These are phyloP conservation scores for Thyridium curvatum DNA, from an alignment of 2,329 filamentous ascomycete genomes.

Conservation along the genomic window DNA sequence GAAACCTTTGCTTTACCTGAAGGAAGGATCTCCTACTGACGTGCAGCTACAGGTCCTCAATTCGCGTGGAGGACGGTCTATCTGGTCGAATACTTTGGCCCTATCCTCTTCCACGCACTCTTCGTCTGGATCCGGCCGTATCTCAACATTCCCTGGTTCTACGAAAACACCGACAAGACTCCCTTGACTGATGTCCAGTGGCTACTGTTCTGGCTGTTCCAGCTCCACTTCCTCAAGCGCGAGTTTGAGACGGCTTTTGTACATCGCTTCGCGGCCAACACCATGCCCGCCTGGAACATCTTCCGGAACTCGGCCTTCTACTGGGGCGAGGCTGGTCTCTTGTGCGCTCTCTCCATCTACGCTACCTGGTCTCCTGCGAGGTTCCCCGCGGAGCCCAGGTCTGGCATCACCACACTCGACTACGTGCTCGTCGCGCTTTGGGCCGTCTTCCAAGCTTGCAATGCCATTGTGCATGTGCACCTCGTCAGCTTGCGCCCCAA, in stretches of 20 bases:
- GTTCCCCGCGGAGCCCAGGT: background rate
- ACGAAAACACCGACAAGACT: constrained; percentile 35
- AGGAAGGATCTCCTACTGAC: constrained; percentile 11
- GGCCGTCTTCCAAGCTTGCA: constrained; percentile 70
- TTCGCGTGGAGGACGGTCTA: constrained; percentile 92
- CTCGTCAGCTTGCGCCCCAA: constrained; percentile 70
- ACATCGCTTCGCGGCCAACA: constrained; percentile 90
- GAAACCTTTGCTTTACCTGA: background rate
- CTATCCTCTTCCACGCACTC: constrained; percentile 78
- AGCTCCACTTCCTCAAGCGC: constrained; percentile 86
- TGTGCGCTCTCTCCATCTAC: constrained; percentile 83
- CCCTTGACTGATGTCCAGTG: constrained; percentile 61
- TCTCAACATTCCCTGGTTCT: constrained; percentile 23
- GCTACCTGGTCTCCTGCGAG: constrained; percentile 20
- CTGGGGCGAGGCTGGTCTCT: constrained; percentile 76
- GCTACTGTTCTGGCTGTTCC: constrained; percentile 67
- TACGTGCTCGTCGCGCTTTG: constrained; percentile 67
- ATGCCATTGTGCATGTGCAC: constrained; percentile 73
- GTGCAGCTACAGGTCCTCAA: constrained; percentile 60
- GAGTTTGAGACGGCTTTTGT: constrained; percentile 92
- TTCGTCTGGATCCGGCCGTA: constrained; percentile 58
- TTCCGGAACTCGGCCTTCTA: constrained; percentile 95
- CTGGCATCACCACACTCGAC: constrained; percentile 37
- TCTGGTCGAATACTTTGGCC: constrained; percentile 90
- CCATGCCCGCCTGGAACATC: constrained; percentile 87